Base-by-base conservation (phyloP, 2,329 filamentous ascomycete species). In the Monilinia vaccinii-corymbosi region DNA sequence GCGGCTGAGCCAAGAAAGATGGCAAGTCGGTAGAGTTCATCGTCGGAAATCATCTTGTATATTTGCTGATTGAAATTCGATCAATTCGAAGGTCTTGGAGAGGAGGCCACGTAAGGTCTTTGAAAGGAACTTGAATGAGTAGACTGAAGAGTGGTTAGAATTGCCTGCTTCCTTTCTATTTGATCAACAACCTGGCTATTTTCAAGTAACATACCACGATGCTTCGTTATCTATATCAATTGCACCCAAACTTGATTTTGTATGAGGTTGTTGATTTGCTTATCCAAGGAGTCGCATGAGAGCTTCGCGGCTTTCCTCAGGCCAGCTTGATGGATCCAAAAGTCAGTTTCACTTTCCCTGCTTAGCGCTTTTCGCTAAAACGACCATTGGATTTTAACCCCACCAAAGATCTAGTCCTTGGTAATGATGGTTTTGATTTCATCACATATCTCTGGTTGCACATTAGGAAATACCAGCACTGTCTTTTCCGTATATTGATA, bases 1-100 rank as follows among this genome's bases (percentile, higher is more conserved):
- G 93, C 85, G 45, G 86, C 83, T 59, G 86, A 88, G 77, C 94
- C 94, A 62, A 99, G 88, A 74, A 97, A 93, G 74, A 97, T 86
- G 74, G 94, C 92, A 34, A 99, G 84, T 64, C 83, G 83, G 81
- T 97, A 97, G 70, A 99, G 86, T 66, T 94, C 86, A 74, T 82
- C 79, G 84, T 99, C 94, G 73, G 92, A 88, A 73, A 99, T 97
- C 94, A 99, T 99, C 52, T 70, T 89, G 78, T 70, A 38, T 58
- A 42, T n/a, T 21, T 16, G 25, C 6, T 47, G 7, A 32, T 46
- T 48, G 11, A 63, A 16, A 32, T 55, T 53, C 23, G 50, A 44
- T 28, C 32, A 36, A 31, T 28, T 49, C 14, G 21, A 28, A 21
- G 32, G 31, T 53, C 11, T 25, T 45, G n/a, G 25, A 36, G 47